These are phyloP conservation scores for Dionaea muscipula DNA, from an alignment of 179 eudicot species.

Conservation along the genomic window DNA sequence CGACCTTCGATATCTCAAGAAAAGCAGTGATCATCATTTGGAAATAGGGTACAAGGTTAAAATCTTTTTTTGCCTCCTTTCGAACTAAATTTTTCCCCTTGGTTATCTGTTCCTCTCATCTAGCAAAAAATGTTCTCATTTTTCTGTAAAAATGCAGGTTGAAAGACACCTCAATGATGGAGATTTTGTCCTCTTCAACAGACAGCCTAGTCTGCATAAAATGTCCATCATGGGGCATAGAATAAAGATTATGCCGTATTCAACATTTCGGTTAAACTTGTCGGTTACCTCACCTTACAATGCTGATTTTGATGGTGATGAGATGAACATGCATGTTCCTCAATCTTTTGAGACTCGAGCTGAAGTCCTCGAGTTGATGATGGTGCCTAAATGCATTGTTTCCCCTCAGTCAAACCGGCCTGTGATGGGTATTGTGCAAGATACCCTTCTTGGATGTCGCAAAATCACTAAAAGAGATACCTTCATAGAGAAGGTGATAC, in stretches of 20 bases:
- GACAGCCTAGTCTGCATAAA: conserved; percentile 98
- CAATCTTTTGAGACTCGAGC: conserved; percentile 99
- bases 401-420: conserved; percentile 96
- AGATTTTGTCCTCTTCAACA: conserved; percentile 89
- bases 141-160: conserved; percentile 39
- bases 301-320: conserved; percentile 99
- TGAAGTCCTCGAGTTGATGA: conserved; percentile 94
- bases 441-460: conserved; percentile 93
- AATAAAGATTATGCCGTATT: conserved; percentile 96
- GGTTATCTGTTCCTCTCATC: not conserved
- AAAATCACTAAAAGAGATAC: conserved; percentile 96
- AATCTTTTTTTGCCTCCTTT: not conserved
- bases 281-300: conserved; percentile 97
- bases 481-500: conserved; percentile 83
- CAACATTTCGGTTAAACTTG: conserved; percentile 84
- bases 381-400: conserved; percentile 99
- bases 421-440: conserved; percentile 99
- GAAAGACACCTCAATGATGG: conserved; percentile 92
- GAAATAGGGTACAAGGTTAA: conserved; percentile 89
- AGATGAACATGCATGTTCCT: conserved; percentile 99
- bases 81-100: too few species aligned
- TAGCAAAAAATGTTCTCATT: not conserved
- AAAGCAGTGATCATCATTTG: conserved; percentile 96
- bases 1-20: conserved; percentile 93
- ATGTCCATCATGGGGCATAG: conserved; percentile 99